Base-by-base conservation (phyloP, 768 basidiomycete species). In the Heimioporus sp. region DNA sequence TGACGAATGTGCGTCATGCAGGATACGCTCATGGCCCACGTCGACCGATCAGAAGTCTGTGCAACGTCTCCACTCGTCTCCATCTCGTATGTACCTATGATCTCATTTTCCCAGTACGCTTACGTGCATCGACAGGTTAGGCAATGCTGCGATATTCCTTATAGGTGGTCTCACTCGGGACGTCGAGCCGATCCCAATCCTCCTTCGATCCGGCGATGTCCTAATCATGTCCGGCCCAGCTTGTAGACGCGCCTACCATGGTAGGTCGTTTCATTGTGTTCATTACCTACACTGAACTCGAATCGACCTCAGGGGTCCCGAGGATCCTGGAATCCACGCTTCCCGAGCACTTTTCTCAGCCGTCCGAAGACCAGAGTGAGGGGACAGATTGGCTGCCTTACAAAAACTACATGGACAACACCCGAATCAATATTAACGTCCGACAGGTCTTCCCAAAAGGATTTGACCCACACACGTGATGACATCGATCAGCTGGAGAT, bases 11-110 rank as follows among this genome's bases (percentile, higher is more conserved):
- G 15, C 35, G 24, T 46, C 24, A 17, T 28, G 24, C n/a, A 55
- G 80, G 94, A 98, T 56, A 91, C 93, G 0, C 80, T 99, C 17
- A 98, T 98, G 88, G 96, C 83, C 0, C 96, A 99, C 67, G 92
- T 97, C n/a, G 96, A 99, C 68, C 88, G 91, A 17, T 93, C 95
- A 19, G 96, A 99, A 71, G 79, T 96, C 10, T 96, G 94, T 60
- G 85, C 92, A 2, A 91, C 91, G 5, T 86, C 92, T 0, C 96
- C 96, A 0, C 79, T 99, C 0, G 91, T 98, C 6, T 97, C 93
- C 0, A 85, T 99, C 45, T 97, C 94, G 94, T 95, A 58, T 61
- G 88, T 68, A 16, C 32, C 10, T 15, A 10, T 19, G 10, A 16
- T 12, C 16, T 19, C 45, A 11, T 16, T 35, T 17, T 3, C 19